These are phyloP conservation scores for Panicum miliaceum DNA, from an alignment of 176 grass and related monocot species.

Conservation along the genomic window DNA sequence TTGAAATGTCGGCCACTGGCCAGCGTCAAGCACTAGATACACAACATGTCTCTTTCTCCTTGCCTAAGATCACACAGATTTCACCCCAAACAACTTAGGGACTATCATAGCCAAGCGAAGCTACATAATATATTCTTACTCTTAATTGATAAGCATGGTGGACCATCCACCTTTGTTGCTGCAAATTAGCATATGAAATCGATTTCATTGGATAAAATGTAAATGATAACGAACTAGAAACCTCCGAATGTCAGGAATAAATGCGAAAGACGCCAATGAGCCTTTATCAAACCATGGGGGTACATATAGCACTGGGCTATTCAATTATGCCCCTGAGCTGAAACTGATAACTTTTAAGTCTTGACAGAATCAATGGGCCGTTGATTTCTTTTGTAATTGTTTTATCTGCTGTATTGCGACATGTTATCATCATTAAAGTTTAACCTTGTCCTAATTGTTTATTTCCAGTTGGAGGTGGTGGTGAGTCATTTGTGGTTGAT, in stretches of 20 bases:
- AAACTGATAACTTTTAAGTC: conserved; percentile 24
- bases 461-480: conserved; percentile 55
- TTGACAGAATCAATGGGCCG: background rate
- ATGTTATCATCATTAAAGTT: background rate
- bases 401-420: conserved; percentile 11
- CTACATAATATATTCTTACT: background rate
- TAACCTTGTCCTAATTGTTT: conserved; percentile 29
- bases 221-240: background rate
- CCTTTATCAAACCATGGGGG: background rate
- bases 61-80: background rate
- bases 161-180: background rate
- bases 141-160: background rate
- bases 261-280: background rate
- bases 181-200: background rate
- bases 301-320: background rate
- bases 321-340: background rate
- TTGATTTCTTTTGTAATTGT: background rate
- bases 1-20: background rate
- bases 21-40: background rate
- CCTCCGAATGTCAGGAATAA: background rate
- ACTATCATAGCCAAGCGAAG: background rate
- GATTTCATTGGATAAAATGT: background rate
- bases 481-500: conserved; percentile 64
- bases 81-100: background rate
- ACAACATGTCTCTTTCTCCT: background rate